These are phyloP conservation scores for Pichia sp. DNA, from an alignment of 1,139 yeast species.

Conservation along the genomic window DNA sequence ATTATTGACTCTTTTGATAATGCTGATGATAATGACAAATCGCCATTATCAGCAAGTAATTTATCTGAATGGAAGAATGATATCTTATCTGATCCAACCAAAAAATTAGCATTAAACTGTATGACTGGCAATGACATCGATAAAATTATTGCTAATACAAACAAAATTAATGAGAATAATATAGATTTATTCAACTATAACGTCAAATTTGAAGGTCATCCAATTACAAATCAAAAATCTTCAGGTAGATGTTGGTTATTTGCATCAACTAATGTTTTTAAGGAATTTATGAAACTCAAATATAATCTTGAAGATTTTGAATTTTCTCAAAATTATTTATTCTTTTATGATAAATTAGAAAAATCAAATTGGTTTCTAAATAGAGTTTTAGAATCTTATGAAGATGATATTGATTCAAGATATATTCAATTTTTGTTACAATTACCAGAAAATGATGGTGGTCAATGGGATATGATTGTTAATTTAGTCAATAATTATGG, in stretches of 20 bases:
- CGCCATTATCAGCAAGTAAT: constrained; percentile 33
- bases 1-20: not conserved
- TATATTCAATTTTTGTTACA: constrained; percentile 41
- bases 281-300: constrained; percentile 47
- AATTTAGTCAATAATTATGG: constrained; percentile 59
- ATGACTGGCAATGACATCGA: constrained; percentile 46
- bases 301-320: constrained; percentile 51
- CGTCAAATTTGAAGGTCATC: constrained; percentile 50
- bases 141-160: constrained; percentile 37
- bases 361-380: constrained; percentile 57
- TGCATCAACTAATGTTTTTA: constrained; percentile 57
- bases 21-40: constrained; percentile 3
- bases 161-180: constrained; percentile 34
- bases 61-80: constrained; percentile 47
- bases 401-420: constrained; percentile 50
- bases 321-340: constrained; percentile 51
- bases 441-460: constrained; percentile 60
- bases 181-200: constrained; percentile 47
- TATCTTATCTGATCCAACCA: constrained; percentile 47
- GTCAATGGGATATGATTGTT: constrained; percentile 69
- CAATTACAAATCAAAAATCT: constrained; percentile 52
- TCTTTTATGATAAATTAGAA: constrained; percentile 52
- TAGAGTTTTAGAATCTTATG: constrained; percentile 48
- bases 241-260: constrained; percentile 68
- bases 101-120: constrained; percentile 53